phyloP scores from a whole-genome alignment of 108 stramenopile genomes.

The Bacterosira constricta region DNA sequence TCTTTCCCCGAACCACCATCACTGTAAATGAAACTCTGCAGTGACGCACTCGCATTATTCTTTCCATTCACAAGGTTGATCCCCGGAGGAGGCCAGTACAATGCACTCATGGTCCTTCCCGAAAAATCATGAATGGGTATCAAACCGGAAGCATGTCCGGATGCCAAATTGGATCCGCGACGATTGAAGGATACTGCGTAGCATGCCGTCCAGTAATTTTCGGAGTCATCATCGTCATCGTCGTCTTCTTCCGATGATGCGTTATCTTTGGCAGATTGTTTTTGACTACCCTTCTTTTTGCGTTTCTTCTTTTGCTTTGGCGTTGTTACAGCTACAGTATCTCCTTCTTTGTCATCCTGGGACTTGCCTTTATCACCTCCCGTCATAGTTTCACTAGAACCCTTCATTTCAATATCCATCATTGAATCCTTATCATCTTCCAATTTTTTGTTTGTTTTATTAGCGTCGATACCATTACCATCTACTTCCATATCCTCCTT shows the following conservation, averaged over 20 bases:
- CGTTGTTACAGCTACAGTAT: neutral
- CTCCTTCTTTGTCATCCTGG: slow-evolving; percentile 2
- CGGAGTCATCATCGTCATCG: slow-evolving; percentile 13
- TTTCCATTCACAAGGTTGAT: neutral
- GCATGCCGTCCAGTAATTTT: slow-evolving; percentile 63
- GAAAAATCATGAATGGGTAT: slow-evolving; percentile 61
- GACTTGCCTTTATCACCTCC: neutral
- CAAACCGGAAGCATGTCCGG: slow-evolving; percentile 74
- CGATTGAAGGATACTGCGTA: slow-evolving; percentile 72
- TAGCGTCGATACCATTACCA: too few relatives aligned
- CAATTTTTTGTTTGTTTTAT: too few relatives aligned
- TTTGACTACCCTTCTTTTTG: neutral
- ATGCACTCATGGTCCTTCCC: slow-evolving; percentile 61
- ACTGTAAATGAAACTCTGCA: neutral
- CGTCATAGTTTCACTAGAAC: too few relatives aligned
- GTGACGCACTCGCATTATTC: neutral
- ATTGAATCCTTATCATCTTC: neutral
- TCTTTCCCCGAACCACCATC: neutral
- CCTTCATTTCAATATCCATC: neutral
- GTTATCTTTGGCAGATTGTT: neutral
- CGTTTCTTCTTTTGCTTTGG: neutral
- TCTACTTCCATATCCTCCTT: too few relatives aligned
- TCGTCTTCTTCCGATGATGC: slow-evolving; percentile 1
- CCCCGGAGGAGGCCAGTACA: slow-evolving; percentile 53
- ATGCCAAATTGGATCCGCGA: slow-evolving; percentile 69